These are phyloP conservation scores for Camelina sativa DNA, from an alignment of 345 rosid species.

Conservation along the genomic window DNA sequence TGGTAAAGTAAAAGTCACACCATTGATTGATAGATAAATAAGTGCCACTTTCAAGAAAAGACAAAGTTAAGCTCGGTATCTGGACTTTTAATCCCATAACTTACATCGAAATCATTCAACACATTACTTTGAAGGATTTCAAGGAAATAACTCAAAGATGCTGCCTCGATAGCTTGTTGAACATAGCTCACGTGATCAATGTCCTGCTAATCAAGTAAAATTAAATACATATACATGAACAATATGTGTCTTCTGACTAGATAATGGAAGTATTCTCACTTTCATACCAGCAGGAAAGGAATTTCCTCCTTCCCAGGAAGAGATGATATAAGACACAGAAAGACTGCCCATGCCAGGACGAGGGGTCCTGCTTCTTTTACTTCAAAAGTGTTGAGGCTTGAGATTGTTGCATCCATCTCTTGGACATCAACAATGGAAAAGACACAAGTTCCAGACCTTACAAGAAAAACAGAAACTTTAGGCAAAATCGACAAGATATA, in stretches of 20 bases:
- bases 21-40: constrained; percentile 17
- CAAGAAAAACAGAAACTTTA: constrained; percentile 42
- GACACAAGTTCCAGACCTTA: constrained; percentile 62
- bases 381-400: constrained; percentile 65
- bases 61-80: constrained; percentile 31
- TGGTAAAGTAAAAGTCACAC: constrained; percentile 12
- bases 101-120: constrained; percentile 75
- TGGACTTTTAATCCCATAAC: constrained; percentile 36
- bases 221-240: constrained; percentile 29
- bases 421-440: constrained; percentile 75
- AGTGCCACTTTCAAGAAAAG: constrained; percentile 15
- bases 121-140: constrained; percentile 72
- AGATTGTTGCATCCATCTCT: constrained; percentile 85
- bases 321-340: constrained; percentile 80
- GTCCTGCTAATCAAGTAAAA: constrained; percentile 57
- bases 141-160: constrained; percentile 70
- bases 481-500: constrained; percentile 14
- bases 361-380: constrained; percentile 79
- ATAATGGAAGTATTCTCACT: constrained; percentile 36
- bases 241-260: constrained; percentile 26
- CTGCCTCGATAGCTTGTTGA: constrained; percentile 87
- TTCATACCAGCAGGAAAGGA: constrained; percentile 63
- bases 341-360: constrained; percentile 91
- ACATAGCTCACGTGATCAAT: constrained; percentile 84
- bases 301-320: constrained; percentile 75